These are phyloP conservation scores for Dicorynia guianensis DNA, from an alignment of 306 rosid genomes.

Conservation along the genomic window DNA sequence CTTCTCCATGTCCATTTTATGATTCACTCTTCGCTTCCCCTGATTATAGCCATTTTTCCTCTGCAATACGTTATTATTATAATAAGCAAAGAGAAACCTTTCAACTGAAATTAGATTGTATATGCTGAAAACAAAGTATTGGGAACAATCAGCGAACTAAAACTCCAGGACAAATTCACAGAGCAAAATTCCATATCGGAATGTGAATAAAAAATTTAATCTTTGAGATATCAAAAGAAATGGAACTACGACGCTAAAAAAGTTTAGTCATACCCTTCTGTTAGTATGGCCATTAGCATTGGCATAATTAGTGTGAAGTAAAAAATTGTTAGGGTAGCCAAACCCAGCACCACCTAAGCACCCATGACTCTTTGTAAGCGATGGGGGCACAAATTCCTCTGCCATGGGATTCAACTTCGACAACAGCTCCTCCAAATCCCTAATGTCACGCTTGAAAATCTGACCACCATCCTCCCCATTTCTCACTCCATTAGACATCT, in stretches of 20 bases:
- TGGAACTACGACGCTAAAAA: background rate
- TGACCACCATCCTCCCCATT: slow-evolving; percentile 61
- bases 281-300: slow-evolving; percentile 56
- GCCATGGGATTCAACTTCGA: slow-evolving; percentile 99
- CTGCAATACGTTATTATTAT: slow-evolving; percentile 41
- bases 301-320: slow-evolving; percentile 51
- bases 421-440: slow-evolving; percentile 90
- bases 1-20: slow-evolving; percentile 74
- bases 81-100: slow-evolving; percentile 8
- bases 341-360: slow-evolving; percentile 61
- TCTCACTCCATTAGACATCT: slow-evolving; percentile 49
- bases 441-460: slow-evolving; percentile 79
- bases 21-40: slow-evolving; percentile 74
- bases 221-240: slow-evolving; percentile 11
- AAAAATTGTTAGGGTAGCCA: slow-evolving; percentile 64
- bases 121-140: slow-evolving; percentile 2
- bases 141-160: slow-evolving; percentile 6
- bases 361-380: slow-evolving; percentile 67
- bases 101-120: background rate
- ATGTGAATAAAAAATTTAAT: background rate
- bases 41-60: slow-evolving; percentile 84
- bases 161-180: background rate
- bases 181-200: background rate
- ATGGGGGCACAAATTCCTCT: slow-evolving; percentile 94
- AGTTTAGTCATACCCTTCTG: slow-evolving; percentile 62